Evolutionary conservation across 371 early-diverging fungal species (phyloP).

Genomic region (Apophysomyces ossiformis): DNA sequence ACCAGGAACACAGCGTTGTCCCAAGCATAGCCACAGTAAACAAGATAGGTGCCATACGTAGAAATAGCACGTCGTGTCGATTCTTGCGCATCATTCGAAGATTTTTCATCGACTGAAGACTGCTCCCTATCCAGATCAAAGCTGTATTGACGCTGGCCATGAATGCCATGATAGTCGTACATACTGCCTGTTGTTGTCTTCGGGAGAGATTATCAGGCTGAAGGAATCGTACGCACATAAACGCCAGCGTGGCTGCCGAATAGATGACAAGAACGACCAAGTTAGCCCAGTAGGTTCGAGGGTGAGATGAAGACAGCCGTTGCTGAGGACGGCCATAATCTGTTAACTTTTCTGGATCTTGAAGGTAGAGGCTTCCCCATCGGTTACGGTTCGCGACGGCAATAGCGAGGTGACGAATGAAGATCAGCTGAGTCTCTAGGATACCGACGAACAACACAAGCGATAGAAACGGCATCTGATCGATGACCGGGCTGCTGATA

Average conservation of each 20-base stretch:
- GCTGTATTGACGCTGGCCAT: slow-evolving; percentile 15
- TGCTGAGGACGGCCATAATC: slow-evolving; percentile 4
- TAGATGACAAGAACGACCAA: slow-evolving; percentile 24
- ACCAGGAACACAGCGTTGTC: slow-evolving; percentile 29
- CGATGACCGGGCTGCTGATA: slow-evolving; percentile 25
- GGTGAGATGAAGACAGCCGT: slow-evolving; percentile 7
- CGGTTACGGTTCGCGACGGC: slow-evolving; percentile 25
- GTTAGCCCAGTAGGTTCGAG: slow-evolving; percentile 24
- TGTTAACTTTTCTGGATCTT: slow-evolving; percentile 3
- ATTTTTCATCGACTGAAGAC: slow-evolving; percentile 14
- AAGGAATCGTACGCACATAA: slow-evolving; percentile 19
- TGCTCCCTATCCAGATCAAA: slow-evolving; percentile 16
- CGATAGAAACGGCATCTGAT: slow-evolving; percentile 32
- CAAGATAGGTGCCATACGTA: slow-evolving; percentile 26
- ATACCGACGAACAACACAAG: slow-evolving; percentile 33
- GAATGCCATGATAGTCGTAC: slow-evolving; percentile 23
- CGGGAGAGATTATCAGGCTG: slow-evolving; percentile 14
- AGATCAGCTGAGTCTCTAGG: slow-evolving; percentile 30
- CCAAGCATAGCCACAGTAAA: slow-evolving; percentile 27
- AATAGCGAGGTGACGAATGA: slow-evolving; percentile 23
- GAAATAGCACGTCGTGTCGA: slow-evolving; percentile 12
- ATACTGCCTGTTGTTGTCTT: slow-evolving; percentile 21
- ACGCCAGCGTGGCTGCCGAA: slow-evolving; percentile 15
- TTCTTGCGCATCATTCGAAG: slow-evolving; percentile 16
- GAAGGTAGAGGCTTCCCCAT: slow-evolving; percentile 27